These are phyloP conservation scores for Cystoderma amianthinum DNA, from an alignment of 768 basidiomycete genomes.

Conservation along the genomic window DNA sequence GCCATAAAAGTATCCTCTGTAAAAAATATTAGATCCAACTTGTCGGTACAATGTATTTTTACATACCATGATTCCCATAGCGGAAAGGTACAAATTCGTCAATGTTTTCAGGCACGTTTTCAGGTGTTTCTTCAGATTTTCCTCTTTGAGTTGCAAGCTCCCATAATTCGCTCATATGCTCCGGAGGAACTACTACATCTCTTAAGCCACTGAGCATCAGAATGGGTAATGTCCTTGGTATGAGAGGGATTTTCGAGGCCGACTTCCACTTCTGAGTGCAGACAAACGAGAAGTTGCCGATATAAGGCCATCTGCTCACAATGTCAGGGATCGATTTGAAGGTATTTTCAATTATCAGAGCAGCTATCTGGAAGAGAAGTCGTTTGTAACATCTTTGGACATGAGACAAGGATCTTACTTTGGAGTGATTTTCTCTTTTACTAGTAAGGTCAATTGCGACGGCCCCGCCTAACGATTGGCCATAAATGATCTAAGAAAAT, in stretches of 20 bases:
- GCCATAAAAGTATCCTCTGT: not conserved
- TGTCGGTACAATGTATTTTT: not conserved
- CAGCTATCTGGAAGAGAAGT: conserved; percentile 32
- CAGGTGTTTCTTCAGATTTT: no score
- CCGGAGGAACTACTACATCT: conserved; percentile 48
- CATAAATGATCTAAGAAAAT: conserved; percentile 39
- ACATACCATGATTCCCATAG: not conserved
- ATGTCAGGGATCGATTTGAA: conserved; percentile 51
- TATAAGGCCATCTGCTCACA: conserved; percentile 9
- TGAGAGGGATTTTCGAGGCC: conserved; percentile 24
- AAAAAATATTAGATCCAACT: not conserved
- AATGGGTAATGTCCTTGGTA: conserved; percentile 41
- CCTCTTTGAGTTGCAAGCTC: conserved; percentile 22
- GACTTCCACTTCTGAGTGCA: conserved; percentile 69
- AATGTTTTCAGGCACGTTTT: not conserved
- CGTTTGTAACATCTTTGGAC: not conserved
- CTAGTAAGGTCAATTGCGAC: conserved; percentile 68
- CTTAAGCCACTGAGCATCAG: conserved; percentile 52
- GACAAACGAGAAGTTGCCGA: conserved; percentile 48
- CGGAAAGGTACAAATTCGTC: not conserved
- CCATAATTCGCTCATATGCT: conserved; percentile 49
- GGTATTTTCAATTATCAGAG: conserved; percentile 68
- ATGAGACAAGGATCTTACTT: conserved; percentile 24
- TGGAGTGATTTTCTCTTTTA: conserved; percentile 40
- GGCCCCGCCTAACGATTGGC: conserved; percentile 66